Percentiles rank a stretch among this genome's conserved stretches.
phyloP scores from a whole-genome alignment of 495 filamentous ascomycete genomes.

The Neurospora cerealis region DNA sequence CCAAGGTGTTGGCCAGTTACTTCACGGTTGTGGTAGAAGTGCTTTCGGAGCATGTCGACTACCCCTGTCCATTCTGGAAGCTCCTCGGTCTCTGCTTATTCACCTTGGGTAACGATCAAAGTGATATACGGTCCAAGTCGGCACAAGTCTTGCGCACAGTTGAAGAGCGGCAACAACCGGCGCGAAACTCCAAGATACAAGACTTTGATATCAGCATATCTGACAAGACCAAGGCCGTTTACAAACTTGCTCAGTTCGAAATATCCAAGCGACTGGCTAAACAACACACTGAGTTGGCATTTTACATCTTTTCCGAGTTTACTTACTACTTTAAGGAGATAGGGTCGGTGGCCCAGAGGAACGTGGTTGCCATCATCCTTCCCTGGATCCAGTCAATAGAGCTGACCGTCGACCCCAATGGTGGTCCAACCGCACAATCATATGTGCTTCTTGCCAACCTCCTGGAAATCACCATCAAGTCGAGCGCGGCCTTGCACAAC shows the following conservation, averaged over 20 bases:
- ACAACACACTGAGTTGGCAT: constrained; percentile 79
- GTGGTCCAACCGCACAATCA: constrained; percentile 76
- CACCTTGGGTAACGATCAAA: constrained; percentile 82
- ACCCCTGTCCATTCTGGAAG: constrained; percentile 80
- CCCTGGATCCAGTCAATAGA: constrained; percentile 96
- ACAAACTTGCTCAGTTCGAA: constrained; percentile 94
- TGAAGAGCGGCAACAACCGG: constrained; percentile 65
- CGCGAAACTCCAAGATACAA: constrained; percentile 75
- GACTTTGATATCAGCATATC: constrained; percentile 98
- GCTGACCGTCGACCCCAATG: constrained; percentile 87
- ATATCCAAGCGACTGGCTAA: constrained; percentile 84
- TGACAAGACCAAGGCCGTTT: constrained; percentile 95
- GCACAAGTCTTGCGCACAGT: constrained; percentile 72
- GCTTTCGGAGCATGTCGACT: constrained; percentile 67
- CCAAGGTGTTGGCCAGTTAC: constrained; percentile 87
- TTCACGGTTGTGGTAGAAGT: constrained; percentile 88
- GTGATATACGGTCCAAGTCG: constrained; percentile 78
- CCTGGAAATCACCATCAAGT: constrained; percentile 91
- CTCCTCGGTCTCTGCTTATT: constrained; percentile 79
- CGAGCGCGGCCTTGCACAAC: constrained; percentile 78
- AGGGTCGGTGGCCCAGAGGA: constrained; percentile 69
- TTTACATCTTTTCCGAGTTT: constrained; percentile 91
- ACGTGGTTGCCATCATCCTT: constrained; percentile 87
- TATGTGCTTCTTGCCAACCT: constrained; percentile 95
- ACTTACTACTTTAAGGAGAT: constrained; percentile 82